Evolutionary conservation across 768 basidiomycete species (phyloP), one percentile per base, ranked within the genome.

Genomic region (Tephrocybe sp.): DNA sequence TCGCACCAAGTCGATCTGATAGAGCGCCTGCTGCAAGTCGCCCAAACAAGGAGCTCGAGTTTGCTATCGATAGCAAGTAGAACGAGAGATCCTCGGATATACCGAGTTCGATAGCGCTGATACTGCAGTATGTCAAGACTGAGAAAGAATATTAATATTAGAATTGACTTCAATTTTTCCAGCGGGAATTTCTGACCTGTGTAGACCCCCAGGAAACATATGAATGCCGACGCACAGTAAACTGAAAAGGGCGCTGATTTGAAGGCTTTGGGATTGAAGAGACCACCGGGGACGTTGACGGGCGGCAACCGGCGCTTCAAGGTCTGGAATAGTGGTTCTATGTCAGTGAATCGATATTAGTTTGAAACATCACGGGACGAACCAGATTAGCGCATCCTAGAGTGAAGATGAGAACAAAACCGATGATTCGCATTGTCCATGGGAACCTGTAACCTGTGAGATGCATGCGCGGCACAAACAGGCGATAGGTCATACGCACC

Each of bases 381-480:
- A 77, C 75, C 41, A 88, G 48, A 62, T 84, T 87, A 13, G 79
- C 74, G 10, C 78, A 60, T 1, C 75, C 75, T 3, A 88, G 70
- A 1, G 75, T 60, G 13, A 73, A 53, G 1, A 85, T 52, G 0
- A 88, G 61, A 9, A 88, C 77, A 53, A 88, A 81, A 1, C 80
- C 86, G 36, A 88, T 65, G 25, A 84, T 77, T 12, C 88, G 75
- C 74, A 86, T 79, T 0, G 88, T 86, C 88, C 88, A 91, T 53
- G 71, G 69, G 63, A 90, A 91, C 13, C 87, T 89, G 42, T n/a
- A 23, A 22, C n/a, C n/a, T n/a, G n/a, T n/a, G n/a, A n/a, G n/a
- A n/a, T n/a, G n/a, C n/a, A n/a, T n/a, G n/a, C n/a, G n/a, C n/a
- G n/a, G n/a, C n/a, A n/a, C n/a, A n/a, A n/a, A n/a, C n/a, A n/a